Evolutionary conservation across 257 asterid species (phyloP), one percentile per base, ranked within the genome.

Genomic region (Paraleonurus japonicus): DNA sequence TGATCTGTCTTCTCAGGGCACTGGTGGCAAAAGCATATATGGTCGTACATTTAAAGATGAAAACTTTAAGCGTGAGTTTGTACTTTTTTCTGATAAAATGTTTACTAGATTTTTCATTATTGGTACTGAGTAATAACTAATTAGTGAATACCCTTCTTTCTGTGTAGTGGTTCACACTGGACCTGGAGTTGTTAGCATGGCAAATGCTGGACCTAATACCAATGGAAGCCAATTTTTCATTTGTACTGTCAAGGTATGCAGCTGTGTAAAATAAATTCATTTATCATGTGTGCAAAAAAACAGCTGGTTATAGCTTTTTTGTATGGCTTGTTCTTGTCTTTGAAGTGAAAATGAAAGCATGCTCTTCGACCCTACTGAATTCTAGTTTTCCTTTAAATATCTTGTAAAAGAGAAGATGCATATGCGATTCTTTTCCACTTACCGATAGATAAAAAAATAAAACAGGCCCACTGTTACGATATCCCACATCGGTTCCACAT

Each of bases 201-300:
- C 99, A 72, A 94, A 94, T 83, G 97, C 97, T 70, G 99, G 99
- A 51, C 93, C 98, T 62, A 82, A 94, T 70, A 94, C 99, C 84
- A 94, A 94, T 45, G 99, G 99, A 73, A 94, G 99, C 86, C 99
- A 94, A 65, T 94, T 94, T 75, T 94, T 94, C 88, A 88, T 94
- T 71, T 94, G 98, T 81, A 91, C 96, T 59, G 89, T 83, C 75
- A 85, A 84, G 99, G 99, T 94, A 85, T 62, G 75, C 60, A 67
- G 62, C 62, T 10, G 6, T 75, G 24, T 65, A 23, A 55, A 23
- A 48, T 62, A 16, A 26, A 37, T 45, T 47, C 35, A 19, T 27
- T n/a, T 35, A 27, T 54, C 6, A 27, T 39, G 66, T 53, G 7
- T 32, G 41, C 27, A 35, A 72, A 53, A 16, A 53, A 51, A 63